Percentiles rank a stretch among this genome's conserved stretches.
These are phyloP conservation scores for Cylindrotheca fusiformis DNA, from an alignment of 108 stramenopile species.

Conservation along the genomic window DNA sequence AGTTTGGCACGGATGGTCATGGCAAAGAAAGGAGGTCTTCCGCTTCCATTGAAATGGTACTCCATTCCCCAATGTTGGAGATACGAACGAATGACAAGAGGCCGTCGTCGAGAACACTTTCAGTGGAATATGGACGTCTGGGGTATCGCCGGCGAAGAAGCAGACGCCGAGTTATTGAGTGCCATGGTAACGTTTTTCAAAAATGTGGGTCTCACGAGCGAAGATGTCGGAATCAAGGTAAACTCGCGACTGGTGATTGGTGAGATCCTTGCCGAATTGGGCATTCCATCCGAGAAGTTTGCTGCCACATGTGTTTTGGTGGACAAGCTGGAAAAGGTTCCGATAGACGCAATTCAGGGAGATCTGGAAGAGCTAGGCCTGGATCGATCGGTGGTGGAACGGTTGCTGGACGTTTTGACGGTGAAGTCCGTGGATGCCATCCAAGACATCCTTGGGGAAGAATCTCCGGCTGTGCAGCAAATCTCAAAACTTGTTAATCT, in stretches of 20 bases:
- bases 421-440: conserved; percentile 86
- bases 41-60: conserved; percentile 95
- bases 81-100: conserved; percentile 98
- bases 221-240: conserved; percentile 97
- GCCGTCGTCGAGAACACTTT: conserved; percentile 95
- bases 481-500: conserved; percentile 68
- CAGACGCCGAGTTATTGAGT: conserved; percentile 92
- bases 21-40: conserved; percentile 87
- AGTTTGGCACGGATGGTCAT: conserved; percentile 97
- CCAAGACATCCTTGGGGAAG: conserved; percentile 69
- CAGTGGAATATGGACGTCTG: conserved; percentile 98
- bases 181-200: conserved; percentile 91
- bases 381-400: conserved; percentile 72
- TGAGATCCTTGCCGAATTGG: conserved; percentile 85
- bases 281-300: conserved; percentile 91
- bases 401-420: conserved; percentile 77
- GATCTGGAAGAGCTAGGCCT: conserved; percentile 90
- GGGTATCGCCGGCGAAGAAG: conserved; percentile 88
- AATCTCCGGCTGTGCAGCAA: conserved; percentile 85
- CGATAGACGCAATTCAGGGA: conserved; percentile 86
- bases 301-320: conserved; percentile 95
- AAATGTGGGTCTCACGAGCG: conserved; percentile 77
- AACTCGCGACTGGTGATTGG: conserved; percentile 90
- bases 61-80: conserved; percentile 96
- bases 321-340: conserved; percentile 98